Percentiles rank a stretch among this genome's conserved stretches.
These are phyloP conservation scores for Fusarium chlamydosporum DNA, from an alignment of 2,329 filamentous ascomycete species.

Conservation along the genomic window DNA sequence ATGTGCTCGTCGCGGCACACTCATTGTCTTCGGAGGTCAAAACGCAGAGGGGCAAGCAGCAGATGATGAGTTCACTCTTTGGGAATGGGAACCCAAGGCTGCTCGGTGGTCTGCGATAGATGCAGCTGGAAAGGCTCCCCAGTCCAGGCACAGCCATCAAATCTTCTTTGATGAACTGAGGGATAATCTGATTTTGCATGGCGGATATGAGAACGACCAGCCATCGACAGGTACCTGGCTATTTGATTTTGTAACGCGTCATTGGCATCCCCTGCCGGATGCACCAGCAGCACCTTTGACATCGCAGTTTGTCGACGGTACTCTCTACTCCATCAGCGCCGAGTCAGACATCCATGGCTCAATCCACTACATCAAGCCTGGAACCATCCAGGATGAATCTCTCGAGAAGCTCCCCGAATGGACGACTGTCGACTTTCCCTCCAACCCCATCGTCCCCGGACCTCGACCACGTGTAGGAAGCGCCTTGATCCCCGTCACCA, in stretches of 20 bases:
- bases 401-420: constrained; percentile 10
- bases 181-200: constrained; percentile 37
- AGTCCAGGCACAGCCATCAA: constrained; percentile 20
- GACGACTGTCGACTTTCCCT: constrained; percentile 37
- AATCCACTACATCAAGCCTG: constrained; percentile 29
- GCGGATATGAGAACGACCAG: constrained; percentile 21
- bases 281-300: constrained; percentile 21
- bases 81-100: constrained; percentile 37
- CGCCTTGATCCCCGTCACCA: constrained; percentile 29
- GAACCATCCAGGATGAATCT: constrained; percentile 22
- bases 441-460: constrained; percentile 29
- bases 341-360: constrained; percentile 37
- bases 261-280: constrained; percentile 34
- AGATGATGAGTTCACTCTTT: constrained; percentile 33
- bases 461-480: constrained; percentile 41
- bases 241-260: constrained; percentile 34
- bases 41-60: constrained; percentile 6
- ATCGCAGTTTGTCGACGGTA: constrained; percentile 34
- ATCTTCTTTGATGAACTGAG: constrained; percentile 34
- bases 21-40: constrained; percentile 38
- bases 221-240: constrained; percentile 31
- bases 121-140: constrained; percentile 27
- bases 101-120: constrained; percentile 25
- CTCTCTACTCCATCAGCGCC: constrained; percentile 38
- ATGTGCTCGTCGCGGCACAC: constrained; percentile 24